Percentiles rank a stretch among this genome's conserved stretches.
These are phyloP conservation scores for Aureobasidium melanogenum DNA, from an alignment of 2,329 filamentous ascomycete species.

Conservation along the genomic window DNA sequence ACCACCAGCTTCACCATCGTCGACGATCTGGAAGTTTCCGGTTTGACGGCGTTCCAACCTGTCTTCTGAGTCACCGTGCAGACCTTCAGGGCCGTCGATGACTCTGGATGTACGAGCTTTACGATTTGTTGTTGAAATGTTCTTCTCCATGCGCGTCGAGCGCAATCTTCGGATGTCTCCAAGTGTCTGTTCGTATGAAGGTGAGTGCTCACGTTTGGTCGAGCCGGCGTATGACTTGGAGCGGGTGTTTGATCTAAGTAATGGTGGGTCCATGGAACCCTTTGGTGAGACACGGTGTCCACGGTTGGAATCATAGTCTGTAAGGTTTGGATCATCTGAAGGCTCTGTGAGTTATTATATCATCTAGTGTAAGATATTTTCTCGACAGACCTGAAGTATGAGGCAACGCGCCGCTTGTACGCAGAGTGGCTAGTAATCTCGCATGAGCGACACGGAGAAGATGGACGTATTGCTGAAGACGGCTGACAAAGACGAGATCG, in stretches of 20 bases:
- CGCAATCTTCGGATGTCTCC: constrained; percentile 87
- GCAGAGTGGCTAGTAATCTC: constrained; percentile 75
- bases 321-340: constrained; percentile 59
- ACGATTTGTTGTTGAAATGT: constrained; percentile 84
- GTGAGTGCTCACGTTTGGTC: constrained; percentile 45
- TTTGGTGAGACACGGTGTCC: constrained; percentile 48
- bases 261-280: constrained; percentile 36
- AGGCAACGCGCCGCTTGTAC: constrained; percentile 72
- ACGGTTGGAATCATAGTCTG: constrained; percentile 58
- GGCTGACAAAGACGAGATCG: constrained; percentile 69
- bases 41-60: constrained; percentile 35
- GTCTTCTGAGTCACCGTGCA: constrained; percentile 64
- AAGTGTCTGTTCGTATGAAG: constrained; percentile 88
- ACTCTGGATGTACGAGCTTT: constrained; percentile 86
- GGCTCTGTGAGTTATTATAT: constrained; percentile 6
- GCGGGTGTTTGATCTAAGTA: constrained; percentile 56
- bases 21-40: constrained; percentile 63
- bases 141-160: constrained; percentile 89
- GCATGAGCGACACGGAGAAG: constrained; percentile 85
- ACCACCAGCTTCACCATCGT: constrained; percentile 62
- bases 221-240: constrained; percentile 66
- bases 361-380: constrained; percentile 10
- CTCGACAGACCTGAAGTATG: constrained; percentile 51
- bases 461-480: constrained; percentile 91
- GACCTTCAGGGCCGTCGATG: constrained; percentile 76